A percentile compares a stretch with the other conserved stretches of the same genome.
These are phyloP conservation scores for Candida tropicalis DNA, from an alignment of 1,139 yeast genomes.

Conservation along the genomic window DNA sequence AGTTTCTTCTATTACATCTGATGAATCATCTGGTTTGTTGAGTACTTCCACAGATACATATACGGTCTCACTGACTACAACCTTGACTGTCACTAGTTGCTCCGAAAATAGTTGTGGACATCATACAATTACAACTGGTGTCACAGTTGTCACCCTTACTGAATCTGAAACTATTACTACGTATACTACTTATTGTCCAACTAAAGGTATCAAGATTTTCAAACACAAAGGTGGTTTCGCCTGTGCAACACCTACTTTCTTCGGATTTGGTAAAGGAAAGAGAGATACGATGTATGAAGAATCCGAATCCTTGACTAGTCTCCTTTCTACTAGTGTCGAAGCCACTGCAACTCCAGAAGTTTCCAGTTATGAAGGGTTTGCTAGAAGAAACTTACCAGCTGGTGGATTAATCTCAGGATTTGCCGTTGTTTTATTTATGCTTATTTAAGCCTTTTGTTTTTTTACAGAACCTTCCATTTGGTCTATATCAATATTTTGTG, in stretches of 20 bases:
- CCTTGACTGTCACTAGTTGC: conserved; percentile 8
- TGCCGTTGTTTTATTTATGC: neutral
- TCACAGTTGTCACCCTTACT: conserved; percentile 9
- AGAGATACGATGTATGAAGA: neutral
- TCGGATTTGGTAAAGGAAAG: neutral
- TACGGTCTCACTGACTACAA: conserved; percentile 7
- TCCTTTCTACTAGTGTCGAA: neutral
- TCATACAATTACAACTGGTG: conserved; percentile 9
- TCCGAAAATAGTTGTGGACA: conserved; percentile 5
- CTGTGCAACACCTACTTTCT: conserved; percentile 2
- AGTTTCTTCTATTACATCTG: neutral
- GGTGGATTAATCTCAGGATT: conserved; percentile 2
- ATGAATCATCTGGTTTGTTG: neutral
- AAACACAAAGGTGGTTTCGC: conserved; percentile 1
- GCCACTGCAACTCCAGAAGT: neutral
- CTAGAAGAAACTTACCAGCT: conserved; percentile 1
- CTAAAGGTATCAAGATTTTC: conserved; percentile 2
- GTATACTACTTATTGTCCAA: conserved; percentile 14
- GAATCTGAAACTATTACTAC: conserved; percentile 7
- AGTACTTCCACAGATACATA: conserved; percentile 3
- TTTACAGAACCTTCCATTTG: no score
- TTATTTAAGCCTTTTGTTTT: neutral
- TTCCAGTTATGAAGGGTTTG: neutral
- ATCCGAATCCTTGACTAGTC: neutral
- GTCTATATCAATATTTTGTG: neutral